A percentile compares a stretch with the other conserved stretches of the same genome.
phyloP scores from a whole-genome alignment of 2,329 filamentous ascomycete species.

The Aspergillus intermedius region DNA sequence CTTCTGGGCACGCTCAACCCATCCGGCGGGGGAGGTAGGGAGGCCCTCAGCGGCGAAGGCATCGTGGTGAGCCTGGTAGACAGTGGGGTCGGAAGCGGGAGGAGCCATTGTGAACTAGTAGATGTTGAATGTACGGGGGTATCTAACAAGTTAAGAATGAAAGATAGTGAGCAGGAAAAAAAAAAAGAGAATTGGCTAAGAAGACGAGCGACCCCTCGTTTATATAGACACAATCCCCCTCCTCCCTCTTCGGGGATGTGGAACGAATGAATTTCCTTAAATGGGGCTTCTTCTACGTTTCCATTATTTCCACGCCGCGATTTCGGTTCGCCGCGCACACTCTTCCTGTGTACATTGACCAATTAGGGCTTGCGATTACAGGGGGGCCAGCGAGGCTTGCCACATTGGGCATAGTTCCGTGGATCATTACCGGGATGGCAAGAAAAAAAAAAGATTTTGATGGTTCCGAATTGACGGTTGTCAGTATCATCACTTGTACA shows the following conservation, averaged over 20 bases:
- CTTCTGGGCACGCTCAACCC: slow-evolving; percentile 45
- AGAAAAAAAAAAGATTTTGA: background rate
- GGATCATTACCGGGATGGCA: background rate
- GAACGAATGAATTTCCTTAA: background rate
- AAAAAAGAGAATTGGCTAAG: background rate
- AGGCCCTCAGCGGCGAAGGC: slow-evolving; percentile 23
- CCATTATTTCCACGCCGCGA: no score
- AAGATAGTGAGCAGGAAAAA: background rate
- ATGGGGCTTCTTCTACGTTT: no score
- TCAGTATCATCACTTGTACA: background rate
- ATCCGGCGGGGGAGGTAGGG: slow-evolving; percentile 38
- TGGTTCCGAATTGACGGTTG: background rate
- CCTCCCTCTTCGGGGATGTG: background rate
- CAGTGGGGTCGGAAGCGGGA: slow-evolving; percentile 28
- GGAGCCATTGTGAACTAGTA: background rate
- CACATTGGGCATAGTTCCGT: background rate
- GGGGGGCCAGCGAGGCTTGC: background rate
- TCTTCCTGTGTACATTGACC: background rate
- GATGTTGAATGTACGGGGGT: background rate
- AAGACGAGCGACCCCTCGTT: background rate
- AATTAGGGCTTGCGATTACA: background rate
- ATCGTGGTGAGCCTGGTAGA: slow-evolving; percentile 37
- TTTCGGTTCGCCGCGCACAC: background rate
- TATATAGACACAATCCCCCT: background rate
- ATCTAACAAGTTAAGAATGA: background rate